Percentiles rank a stretch among this genome's conserved stretches.
Conservation (phyloP, 169 alveolate species). For the Plasmodium billcollinsi region DNA sequence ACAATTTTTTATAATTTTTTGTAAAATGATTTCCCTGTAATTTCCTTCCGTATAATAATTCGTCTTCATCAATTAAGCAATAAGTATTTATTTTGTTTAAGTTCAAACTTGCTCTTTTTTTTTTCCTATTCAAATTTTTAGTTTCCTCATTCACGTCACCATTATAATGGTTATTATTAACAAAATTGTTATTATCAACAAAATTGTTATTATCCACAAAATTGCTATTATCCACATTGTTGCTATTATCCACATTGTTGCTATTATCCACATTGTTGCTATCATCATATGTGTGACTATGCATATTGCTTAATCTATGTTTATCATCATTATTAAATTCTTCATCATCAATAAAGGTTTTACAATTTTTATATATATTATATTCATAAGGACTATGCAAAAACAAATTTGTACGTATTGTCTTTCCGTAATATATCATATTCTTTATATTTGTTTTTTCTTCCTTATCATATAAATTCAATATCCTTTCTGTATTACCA, state of each 20-base stretch:
- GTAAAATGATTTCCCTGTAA: conserved; percentile 48
- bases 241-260: background rate
- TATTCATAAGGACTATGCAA: conserved; percentile 48
- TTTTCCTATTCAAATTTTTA: conserved; percentile 1
- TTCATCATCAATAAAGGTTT: conserved; percentile 29
- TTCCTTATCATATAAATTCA: conserved; percentile 13
- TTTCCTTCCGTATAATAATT: conserved; percentile 59
- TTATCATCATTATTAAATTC: background rate
- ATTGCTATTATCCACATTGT: background rate
- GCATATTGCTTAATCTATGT: background rate
- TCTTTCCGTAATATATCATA: conserved; percentile 73
- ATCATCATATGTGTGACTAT: background rate
- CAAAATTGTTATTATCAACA: background rate
- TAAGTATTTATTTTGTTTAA: conserved; percentile 11
- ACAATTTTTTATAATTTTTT: conserved; percentile 48
- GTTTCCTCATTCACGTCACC: background rate
- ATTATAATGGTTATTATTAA: background rate
- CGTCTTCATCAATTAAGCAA: conserved; percentile 32
- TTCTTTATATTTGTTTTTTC: conserved; percentile 50
- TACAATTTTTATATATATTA: conserved; percentile 50
- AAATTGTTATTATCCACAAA: background rate
- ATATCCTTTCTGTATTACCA: conserved; percentile 24
- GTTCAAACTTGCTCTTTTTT: background rate
- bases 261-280: background rate
- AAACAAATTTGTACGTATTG: conserved; percentile 71